Percentiles rank a stretch among this genome's conserved stretches.
These are phyloP conservation scores for Chaetomium olivaceum DNA, from an alignment of 2,329 filamentous ascomycete genomes.

Conservation along the genomic window DNA sequence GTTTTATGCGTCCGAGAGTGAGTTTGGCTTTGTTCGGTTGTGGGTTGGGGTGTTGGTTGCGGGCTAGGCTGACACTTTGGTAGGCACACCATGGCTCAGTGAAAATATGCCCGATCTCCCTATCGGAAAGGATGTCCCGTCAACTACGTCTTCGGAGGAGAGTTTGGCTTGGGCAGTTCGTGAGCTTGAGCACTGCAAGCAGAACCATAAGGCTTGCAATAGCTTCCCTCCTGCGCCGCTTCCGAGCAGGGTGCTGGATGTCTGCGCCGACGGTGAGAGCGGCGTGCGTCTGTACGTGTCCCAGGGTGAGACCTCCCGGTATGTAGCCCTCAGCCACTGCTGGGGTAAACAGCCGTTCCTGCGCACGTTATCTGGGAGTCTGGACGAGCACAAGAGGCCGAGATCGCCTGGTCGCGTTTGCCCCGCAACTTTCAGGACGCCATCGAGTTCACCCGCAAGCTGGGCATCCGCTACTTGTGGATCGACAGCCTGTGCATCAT, in stretches of 20 bases:
- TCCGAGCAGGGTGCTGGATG: slow-evolving; percentile 24
- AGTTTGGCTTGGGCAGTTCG: slow-evolving; percentile 21
- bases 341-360: slow-evolving; percentile 28
- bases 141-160: slow-evolving; percentile 11
- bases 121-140: slow-evolving; percentile 9
- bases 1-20: slow-evolving; percentile 21
- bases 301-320: slow-evolving; percentile 7
- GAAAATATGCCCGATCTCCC: slow-evolving; percentile 24
- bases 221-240: neutral
- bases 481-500: slow-evolving; percentile 22
- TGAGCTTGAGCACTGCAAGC: slow-evolving; percentile 16
- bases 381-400: slow-evolving; percentile 16
- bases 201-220: slow-evolving; percentile 15
- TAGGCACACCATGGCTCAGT: slow-evolving; percentile 14
- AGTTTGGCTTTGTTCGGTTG: neutral
- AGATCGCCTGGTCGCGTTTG: slow-evolving; percentile 22
- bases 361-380: slow-evolving; percentile 18
- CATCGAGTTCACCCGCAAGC: slow-evolving; percentile 5
- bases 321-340: slow-evolving; percentile 29
- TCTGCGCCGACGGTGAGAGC: neutral
- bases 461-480: slow-evolving; percentile 17
- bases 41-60: neutral
- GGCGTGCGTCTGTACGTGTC: slow-evolving; percentile 22
- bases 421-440: slow-evolving; percentile 24
- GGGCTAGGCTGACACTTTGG: neutral